phyloP scores from a whole-genome alignment of 2,329 filamentous ascomycete genomes.

The Ceratocystis cacaofunesta region DNA sequence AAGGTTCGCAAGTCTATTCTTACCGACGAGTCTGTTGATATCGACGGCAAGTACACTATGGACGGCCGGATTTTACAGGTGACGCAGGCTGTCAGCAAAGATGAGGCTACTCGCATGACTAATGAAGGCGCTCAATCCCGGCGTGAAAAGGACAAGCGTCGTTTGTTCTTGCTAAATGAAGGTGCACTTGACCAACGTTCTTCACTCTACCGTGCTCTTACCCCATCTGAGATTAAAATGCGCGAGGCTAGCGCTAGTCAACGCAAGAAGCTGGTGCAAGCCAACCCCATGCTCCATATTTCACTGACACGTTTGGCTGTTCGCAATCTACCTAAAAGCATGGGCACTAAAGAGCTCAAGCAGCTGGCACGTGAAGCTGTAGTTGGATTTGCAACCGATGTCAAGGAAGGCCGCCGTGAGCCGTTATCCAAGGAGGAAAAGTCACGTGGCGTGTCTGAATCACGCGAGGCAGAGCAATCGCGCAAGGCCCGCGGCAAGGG shows the following conservation, averaged over 20 bases:
- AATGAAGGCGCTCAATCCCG: constrained; percentile 49
- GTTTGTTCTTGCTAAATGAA: constrained; percentile 75
- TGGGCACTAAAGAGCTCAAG: constrained; percentile 79
- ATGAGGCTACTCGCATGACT: constrained; percentile 61
- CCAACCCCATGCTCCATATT: constrained; percentile 76
- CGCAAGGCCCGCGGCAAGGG: constrained; percentile 69
- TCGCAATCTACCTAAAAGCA: constrained; percentile 73
- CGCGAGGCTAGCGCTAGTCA: constrained; percentile 76
- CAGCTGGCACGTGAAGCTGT: constrained; percentile 81
- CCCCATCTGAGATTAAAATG: constrained; percentile 70
- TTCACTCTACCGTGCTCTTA: constrained; percentile 59
- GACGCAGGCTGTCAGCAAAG: constrained; percentile 69
- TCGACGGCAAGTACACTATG: constrained; percentile 72
- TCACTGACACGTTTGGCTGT: constrained; percentile 81
- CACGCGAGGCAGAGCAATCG: constrained; percentile 63
- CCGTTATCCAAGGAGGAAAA: constrained; percentile 84
- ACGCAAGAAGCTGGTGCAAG: constrained; percentile 77
- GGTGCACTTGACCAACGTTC: constrained; percentile 68
- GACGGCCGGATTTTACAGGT: constrained; percentile 79
- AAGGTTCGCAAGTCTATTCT: constrained; percentile 64
- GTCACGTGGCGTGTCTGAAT: constrained; percentile 61
- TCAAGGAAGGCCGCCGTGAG: constrained; percentile 59
- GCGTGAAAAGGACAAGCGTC: constrained; percentile 72
- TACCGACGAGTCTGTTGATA: constrained; percentile 71
- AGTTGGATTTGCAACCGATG: constrained; percentile 84